Evolutionary conservation across 805 yeast genomes (phyloP).

Genomic region (Candida andamanensis): DNA sequence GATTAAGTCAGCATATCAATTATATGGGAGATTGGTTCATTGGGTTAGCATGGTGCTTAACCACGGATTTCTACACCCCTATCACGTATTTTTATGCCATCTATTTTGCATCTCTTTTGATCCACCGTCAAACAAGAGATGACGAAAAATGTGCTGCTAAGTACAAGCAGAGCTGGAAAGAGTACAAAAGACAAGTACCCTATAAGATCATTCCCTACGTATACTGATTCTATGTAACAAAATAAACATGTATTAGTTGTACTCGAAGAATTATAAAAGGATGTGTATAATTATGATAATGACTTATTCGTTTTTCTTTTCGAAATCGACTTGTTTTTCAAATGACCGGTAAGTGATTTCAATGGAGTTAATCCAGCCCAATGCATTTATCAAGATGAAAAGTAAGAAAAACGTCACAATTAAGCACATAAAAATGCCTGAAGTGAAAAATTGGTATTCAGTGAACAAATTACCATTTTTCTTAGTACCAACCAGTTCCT

Average conservation of each 20-base stretch:
- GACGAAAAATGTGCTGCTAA: constrained; percentile 85
- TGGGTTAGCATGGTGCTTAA: constrained; percentile 87
- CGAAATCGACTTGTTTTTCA: constrained; percentile 58
- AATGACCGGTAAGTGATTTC: constrained; percentile 79
- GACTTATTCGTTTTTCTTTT: constrained; percentile 40
- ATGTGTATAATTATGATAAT: constrained; percentile 1
- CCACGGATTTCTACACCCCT: constrained; percentile 77
- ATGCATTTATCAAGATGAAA: constrained; percentile 53
- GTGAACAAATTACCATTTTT: constrained; percentile 47
- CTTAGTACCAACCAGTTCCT: constrained; percentile 3
- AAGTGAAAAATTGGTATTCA: constrained; percentile 65
- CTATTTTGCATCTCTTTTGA: constrained; percentile 73
- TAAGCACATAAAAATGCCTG: constrained; percentile 75
- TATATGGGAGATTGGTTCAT: constrained; percentile 94
- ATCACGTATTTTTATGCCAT: constrained; percentile 83
- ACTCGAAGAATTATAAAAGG: no score
- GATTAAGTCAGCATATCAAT: constrained; percentile 83
- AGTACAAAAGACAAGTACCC: constrained; percentile 77
- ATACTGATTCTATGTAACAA: no score
- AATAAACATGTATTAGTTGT: no score
- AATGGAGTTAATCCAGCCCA: constrained; percentile 65
- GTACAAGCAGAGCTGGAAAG: constrained; percentile 82
- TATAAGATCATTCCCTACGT: constrained; percentile 87
- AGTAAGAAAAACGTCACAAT: constrained; percentile 61
- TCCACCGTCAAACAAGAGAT: constrained; percentile 89